Evolutionary conservation across 1,139 yeast genomes (phyloP), one percentile per base, ranked within the genome.

Genomic region (Geotrichum phurueaensis): DNA sequence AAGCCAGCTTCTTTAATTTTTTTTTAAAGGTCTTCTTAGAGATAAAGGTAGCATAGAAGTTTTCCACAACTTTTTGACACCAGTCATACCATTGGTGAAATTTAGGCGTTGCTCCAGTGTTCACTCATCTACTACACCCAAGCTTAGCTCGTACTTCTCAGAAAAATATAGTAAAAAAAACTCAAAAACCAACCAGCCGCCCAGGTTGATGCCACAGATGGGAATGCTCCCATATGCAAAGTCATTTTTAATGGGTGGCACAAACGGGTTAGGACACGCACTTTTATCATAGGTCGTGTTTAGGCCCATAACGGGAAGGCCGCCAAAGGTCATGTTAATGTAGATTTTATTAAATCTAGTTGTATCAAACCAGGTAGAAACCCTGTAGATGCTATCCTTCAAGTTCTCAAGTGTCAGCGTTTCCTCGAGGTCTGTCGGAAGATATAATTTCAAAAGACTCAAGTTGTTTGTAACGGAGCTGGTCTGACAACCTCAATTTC

Each of bases 151-250:
- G 62, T 72, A 77, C 1, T 78, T 77, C 63, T 84, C 83, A 70
- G 88, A 91, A 63, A 89, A 75, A 1, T 92, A 85, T 1, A 97
- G 96, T 0, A 91, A 89, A 72, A 83, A 91, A 78, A 87, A 76
- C 74, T 91, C 97, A 53, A 90, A 75, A 1, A 90, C 87, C 64
- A 90, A 80, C 97, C 97, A 91, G 25, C 97, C 97, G 52, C 97
- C 97, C 27, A 91, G 75, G 68, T 89, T 89, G 54, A 91, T 92
- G 62, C 97, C 97, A 54, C 84, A 75, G 49, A 89, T 77, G 47
- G 82, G 83, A 53, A 76, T 77, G 36, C 71, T 72, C 23, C 76
- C 74, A 68, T 85, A 86, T 68, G 81, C 81, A 75, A 74, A 74
- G 6, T 58, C 53, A 25, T 68, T 64, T 45, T 65, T 61, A n/a